Evolutionary conservation across 345 rosid genomes (phyloP).

Genomic region (Theobroma cacao): DNA sequence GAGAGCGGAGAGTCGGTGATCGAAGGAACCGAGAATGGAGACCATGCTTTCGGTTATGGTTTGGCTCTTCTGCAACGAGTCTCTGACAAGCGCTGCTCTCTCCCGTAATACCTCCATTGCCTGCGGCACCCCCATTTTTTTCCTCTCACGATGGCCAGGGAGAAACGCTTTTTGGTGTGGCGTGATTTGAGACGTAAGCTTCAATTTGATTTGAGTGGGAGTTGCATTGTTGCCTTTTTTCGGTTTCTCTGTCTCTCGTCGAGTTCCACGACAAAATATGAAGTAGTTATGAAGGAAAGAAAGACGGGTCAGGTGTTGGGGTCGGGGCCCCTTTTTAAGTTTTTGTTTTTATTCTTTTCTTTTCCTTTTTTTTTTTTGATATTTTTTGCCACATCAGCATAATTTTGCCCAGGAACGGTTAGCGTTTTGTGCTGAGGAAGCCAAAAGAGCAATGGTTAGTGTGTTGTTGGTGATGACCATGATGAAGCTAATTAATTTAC

Average conservation of each 20-base stretch:
- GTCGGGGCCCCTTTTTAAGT: not conserved
- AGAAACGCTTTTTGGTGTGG: not conserved
- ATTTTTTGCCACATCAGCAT: not conserved
- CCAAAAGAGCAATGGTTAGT: not conserved
- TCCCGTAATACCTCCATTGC: slow-evolving; percentile 62
- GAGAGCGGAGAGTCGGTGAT: slow-evolving; percentile 95
- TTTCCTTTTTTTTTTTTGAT: not conserved
- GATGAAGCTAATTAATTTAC: not conserved
- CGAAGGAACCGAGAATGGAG: slow-evolving; percentile 91
- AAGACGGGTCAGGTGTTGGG: not conserved
- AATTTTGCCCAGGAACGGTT: not conserved
- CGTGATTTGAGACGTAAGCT: not conserved
- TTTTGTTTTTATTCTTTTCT: not conserved
- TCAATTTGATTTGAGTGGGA: not conserved
- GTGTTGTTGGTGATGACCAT: not conserved
- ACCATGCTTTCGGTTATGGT: slow-evolving; percentile 89
- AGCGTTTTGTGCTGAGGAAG: not conserved
- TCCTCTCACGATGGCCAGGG: not conserved
- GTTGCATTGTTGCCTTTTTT: not conserved
- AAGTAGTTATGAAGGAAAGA: slow-evolving; percentile 28
- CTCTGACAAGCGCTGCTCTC: slow-evolving; percentile 59
- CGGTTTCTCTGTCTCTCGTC: not conserved
- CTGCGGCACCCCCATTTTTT: slow-evolving; percentile 56
- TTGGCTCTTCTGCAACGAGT: slow-evolving; percentile 81
- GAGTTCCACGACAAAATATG: slow-evolving; percentile 22